Percentiles rank a stretch among this genome's conserved stretches.
Conservation (phyloP, 495 filamentous ascomycete species). For the Aspergillus mulundensis region DNA sequence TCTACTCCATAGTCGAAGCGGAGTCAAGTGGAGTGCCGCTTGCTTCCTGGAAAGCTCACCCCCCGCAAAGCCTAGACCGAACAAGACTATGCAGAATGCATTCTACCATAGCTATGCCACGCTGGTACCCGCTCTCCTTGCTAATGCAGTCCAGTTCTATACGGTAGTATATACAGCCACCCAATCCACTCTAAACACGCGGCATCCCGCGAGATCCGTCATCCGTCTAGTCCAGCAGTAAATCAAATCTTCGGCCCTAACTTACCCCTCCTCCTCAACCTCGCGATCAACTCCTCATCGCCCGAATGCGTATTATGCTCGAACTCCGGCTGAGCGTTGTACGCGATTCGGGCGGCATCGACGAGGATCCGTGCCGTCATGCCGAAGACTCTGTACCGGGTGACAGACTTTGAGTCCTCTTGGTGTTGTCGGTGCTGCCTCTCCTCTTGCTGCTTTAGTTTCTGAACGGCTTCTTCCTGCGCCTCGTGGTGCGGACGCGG, state of each 20-base stretch:
- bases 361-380: constrained; percentile 89
- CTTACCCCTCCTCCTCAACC: constrained; percentile 56
- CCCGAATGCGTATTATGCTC: constrained; percentile 76
- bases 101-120: too few relatives aligned
- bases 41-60: too few relatives aligned
- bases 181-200: too few relatives aligned
- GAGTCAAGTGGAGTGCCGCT: too few relatives aligned
- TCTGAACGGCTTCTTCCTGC: constrained; percentile 11
- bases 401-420: constrained; percentile 26
- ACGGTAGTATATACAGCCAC: too few relatives aligned
- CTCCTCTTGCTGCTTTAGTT: background rate
- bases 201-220: too few relatives aligned
- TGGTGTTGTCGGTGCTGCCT: background rate
- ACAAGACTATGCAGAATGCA: too few relatives aligned
- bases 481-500: constrained; percentile 31
- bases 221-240: too few relatives aligned
- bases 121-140: too few relatives aligned
- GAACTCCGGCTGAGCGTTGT: constrained; percentile 76
- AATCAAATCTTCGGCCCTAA: constrained; percentile 45
- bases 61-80: too few relatives aligned
- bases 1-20: too few relatives aligned
- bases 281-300: constrained; percentile 70
- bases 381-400: constrained; percentile 77
- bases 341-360: constrained; percentile 80
- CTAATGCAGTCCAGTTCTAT: too few relatives aligned